Evolutionary conservation across 2,329 filamentous ascomycete species (phyloP), one percentile per base, ranked within the genome.

Genomic region (Aspergillus novoparasiticus): DNA sequence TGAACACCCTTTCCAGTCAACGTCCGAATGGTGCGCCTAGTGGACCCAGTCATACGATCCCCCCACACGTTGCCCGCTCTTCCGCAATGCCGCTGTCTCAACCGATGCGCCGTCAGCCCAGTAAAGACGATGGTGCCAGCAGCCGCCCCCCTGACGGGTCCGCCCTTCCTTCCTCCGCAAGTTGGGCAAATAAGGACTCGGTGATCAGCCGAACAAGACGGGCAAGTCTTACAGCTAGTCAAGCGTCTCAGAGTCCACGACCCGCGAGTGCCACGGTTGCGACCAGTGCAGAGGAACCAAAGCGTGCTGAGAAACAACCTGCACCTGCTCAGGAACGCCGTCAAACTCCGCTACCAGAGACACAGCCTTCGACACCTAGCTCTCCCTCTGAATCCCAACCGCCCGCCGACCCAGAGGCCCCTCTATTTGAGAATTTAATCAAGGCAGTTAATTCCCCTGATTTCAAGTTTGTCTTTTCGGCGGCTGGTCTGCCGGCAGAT

Each of bases 151-250:
- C 86, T n/a, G 94, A 97, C 72, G 89, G 90, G 3, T 93, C 95
- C 45, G 95, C 93, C n/a, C 82, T 99, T 48, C 96, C 95, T 2
- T 93, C 94, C 1, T 93, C 94, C 4, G 95, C 94, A 5, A 97
- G 90, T 73, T 99, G 95, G 95, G 95, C 94, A 23, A 89, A 86
- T 66, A 88, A 81, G 75, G 86, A 89, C 73, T 83, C 89, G 61
- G 73, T 87, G 82, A 77, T 86, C 84, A 63, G 92, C 86, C 78
- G 88, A 88, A 72, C 87, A 86, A 69, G 91, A 87, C 64, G 81
- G 36, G 70, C 79, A n/a, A 97, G 93, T 72, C 87, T 93, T 69
- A 90, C 92, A 36, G 94, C 92, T 0, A 96, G 90, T 72, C 89
- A 87, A 67, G 90, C 92, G 23, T 89, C 92, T 30, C 90, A 93